Evolutionary conservation across 805 yeast genomes (phyloP), one percentile per base, ranked within the genome.

Genomic region (Hanseniaspora pseudoguilliermondii): DNA sequence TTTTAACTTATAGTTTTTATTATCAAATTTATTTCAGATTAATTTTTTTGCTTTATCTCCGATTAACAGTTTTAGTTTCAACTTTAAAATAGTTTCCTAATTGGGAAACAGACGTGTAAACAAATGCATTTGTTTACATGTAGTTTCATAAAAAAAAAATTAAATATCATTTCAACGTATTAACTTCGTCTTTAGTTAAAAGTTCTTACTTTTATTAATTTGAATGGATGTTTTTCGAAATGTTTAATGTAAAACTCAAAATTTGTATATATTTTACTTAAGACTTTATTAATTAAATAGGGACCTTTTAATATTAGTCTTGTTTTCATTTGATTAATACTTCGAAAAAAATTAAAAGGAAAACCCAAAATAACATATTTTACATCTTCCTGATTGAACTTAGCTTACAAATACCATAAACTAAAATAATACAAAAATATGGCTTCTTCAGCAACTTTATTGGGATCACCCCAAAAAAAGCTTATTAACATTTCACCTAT

Each of bases 401-500:
- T 36, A 20, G 9, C 18, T 27, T 39, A 40, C 25, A 18, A 23
- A 3, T 39, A 36, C 21, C 25, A 20, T 10, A 15, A 27, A 32
- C n/a, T 21, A 27, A 39, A 18, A n/a, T 34, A 35, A 10, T 9
- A 29, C 21, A 32, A n/a, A 8, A 40, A 32, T 35, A 32, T 21
- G 55, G 44, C 36, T 23, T 42, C 23, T n/a, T 35, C 57, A 15
- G 36, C 54, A 34, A 49, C 51, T 15, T 18, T 53, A 16, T 10
- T 46, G 18, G 59, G 59, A 13, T 58, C 60, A 7, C 60, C 60
- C 8, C 50, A 38, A 52, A 58, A 35, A 23, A 51, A 51, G 7
- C 18, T 43, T 11, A 36, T 51, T n/a, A 51, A 51, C 38, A 51
- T 51, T 9, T 51, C 55, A 1, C 55, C 68, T 15, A 63, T 64